Percentiles rank a stretch among this genome's conserved stretches.
phyloP scores from a whole-genome alignment of 345 rosid species.

The Populus davidiana region DNA sequence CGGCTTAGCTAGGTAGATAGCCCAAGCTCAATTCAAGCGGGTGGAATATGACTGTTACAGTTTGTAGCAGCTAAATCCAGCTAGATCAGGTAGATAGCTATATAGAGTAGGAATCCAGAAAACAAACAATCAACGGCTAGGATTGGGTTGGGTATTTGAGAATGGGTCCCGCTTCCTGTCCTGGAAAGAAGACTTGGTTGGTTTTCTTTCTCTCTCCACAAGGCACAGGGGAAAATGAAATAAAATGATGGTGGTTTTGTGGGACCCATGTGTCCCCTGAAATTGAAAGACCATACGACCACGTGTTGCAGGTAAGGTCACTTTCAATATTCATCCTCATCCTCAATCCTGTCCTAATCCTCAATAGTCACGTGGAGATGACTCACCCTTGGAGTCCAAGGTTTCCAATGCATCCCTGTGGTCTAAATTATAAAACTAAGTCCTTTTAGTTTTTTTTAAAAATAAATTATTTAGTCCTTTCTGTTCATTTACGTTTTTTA shows the following conservation, averaged over 20 bases:
- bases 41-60: not conserved
- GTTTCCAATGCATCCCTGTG: not conserved
- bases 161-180: not conserved
- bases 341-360: not conserved
- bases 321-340: too few species aligned
- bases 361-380: not conserved
- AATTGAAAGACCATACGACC: not conserved
- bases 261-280: not conserved
- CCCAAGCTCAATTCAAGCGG: not conserved
- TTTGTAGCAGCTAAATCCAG: not conserved
- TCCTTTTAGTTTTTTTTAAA: not conserved
- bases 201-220: not conserved
- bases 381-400: not conserved
- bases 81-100: not conserved
- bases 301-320: not conserved
- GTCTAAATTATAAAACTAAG: not conserved
- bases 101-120: not conserved
- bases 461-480: not conserved
- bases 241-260: not conserved
- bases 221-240: not conserved
- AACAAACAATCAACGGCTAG: not conserved
- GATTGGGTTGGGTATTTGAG: not conserved
- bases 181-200: not conserved
- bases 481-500: not conserved
- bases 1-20: not conserved